Percentiles rank a stretch among this genome's conserved stretches.
Evolutionary conservation across 2,329 filamentous ascomycete genomes (phyloP).

Genomic region (Periglandula ipomoeae): DNA sequence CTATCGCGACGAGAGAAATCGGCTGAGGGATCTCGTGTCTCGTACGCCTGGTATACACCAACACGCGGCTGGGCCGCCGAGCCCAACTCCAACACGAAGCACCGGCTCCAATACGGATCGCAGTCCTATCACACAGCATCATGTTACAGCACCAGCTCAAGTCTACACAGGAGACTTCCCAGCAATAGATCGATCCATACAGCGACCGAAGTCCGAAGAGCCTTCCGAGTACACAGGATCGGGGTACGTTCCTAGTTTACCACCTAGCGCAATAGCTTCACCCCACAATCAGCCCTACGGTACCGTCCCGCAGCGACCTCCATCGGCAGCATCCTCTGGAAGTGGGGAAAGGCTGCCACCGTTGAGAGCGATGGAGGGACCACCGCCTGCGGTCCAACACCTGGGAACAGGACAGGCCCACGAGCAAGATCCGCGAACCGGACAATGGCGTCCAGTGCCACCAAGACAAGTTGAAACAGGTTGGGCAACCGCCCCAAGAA

Average conservation of each 20-base stretch:
- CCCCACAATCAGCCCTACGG: conserved; percentile 30
- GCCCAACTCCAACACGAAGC: conserved; percentile 31
- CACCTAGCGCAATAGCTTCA: conserved; percentile 31
- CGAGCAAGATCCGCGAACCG: conserved; percentile 26
- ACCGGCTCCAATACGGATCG: conserved; percentile 27
- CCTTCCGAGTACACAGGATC: conserved; percentile 32
- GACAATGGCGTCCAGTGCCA: conserved; percentile 26
- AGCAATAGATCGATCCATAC: conserved; percentile 35
- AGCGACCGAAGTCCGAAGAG: conserved; percentile 39
- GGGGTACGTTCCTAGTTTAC: conserved; percentile 27
- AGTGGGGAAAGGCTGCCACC: conserved; percentile 38
- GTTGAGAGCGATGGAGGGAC: conserved; percentile 35
- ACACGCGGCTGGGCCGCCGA: conserved; percentile 42
- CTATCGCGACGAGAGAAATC: conserved; percentile 64
- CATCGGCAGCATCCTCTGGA: conserved; percentile 26
- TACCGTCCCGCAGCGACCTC: conserved; percentile 24
- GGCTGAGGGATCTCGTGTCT: conserved; percentile 56
- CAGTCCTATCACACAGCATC: conserved; percentile 24
- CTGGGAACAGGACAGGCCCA: conserved; percentile 18
- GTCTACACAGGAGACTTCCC: conserved; percentile 32
- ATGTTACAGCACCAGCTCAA: conserved; percentile 19
- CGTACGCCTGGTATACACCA: conserved; percentile 49
- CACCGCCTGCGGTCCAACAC: conserved; percentile 12
- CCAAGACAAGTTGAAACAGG: conserved; percentile 24
- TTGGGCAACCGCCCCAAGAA: conserved; percentile 25